Base-by-base conservation (phyloP, 345 rosid genomes). In the Eucalyptus grandis region DNA sequence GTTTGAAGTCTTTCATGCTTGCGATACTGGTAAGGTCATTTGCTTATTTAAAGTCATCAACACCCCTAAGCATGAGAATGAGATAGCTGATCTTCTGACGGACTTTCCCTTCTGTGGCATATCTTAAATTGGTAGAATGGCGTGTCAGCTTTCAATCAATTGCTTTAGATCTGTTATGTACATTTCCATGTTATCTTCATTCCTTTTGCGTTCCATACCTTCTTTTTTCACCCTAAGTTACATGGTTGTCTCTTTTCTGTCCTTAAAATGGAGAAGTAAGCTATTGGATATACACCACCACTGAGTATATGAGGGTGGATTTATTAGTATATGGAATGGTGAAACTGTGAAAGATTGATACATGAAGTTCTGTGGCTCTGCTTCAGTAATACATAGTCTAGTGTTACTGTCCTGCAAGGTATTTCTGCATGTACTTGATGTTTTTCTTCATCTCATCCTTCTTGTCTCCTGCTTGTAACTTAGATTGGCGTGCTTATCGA, bases 401-500 rank as follows among this genome's bases (percentile, higher is more conserved):
- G 89, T 46, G 24, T 2, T 47, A 46, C 14, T 9, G 46, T 72
- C n/a, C 50, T 87, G 1, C 43, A 17, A 40, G n/a, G 83, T 54
- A 87, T 50, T 87, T 87, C 49, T 54, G 69, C 82, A 69, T 49
- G n/a, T 56, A n/a, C 89, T 69, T 27, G 24, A 27, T n/a, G 14
- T 88, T 49, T 37, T 54, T 37, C 60, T 50, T 56, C 16, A 58
- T 89, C 49, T 58, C 22, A 72, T 87, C 27, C n/a, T 86, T 51
- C 53, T 65, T 88, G 15, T 34, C 26, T 60, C 24, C 65, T 19
- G 44, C 27, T 87, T 58, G 89, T 90, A 49, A 90, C 90, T 92
- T 94, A 98, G 99, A 97, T 98, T 89, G 99, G 94, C 34, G 94
- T 96, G 88, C 93, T 98, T 72, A 96, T 97, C 7, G 99, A 98